These are phyloP conservation scores for Prunus mume DNA, from an alignment of 306 rosid genomes.

Conservation along the genomic window DNA sequence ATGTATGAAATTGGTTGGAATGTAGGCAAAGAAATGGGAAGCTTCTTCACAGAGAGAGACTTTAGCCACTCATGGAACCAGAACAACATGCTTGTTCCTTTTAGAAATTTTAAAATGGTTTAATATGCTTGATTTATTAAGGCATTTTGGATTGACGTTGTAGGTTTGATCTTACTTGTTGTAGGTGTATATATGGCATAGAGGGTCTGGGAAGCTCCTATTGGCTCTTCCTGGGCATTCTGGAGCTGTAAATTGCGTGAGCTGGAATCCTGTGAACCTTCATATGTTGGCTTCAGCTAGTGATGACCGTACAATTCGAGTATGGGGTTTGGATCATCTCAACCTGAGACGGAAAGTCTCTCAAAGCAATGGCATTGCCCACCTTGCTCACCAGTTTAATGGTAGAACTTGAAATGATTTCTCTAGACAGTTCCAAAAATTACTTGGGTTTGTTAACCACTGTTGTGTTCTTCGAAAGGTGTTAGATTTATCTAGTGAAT, in stretches of 20 bases:
- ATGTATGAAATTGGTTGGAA: background rate
- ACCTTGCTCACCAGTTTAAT: conserved; percentile 40
- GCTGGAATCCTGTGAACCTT: conserved; percentile 62
- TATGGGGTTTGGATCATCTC: conserved; percentile 60
- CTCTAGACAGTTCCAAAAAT: background rate
- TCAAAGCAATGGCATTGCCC: conserved; percentile 41
- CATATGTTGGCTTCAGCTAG: conserved; percentile 73
- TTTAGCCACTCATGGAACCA: no score
- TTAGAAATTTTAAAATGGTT: background rate
- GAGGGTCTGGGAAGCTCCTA: conserved; percentile 50
- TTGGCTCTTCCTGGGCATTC: conserved; percentile 62
- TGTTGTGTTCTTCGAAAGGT: background rate
- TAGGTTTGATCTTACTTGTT: conserved; percentile 5
- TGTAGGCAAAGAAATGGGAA: background rate
- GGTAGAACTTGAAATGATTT: conserved; percentile 41
- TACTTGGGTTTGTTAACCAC: background rate
- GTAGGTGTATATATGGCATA: conserved; percentile 67
- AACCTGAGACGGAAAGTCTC: conserved; percentile 35
- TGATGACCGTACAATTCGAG: conserved; percentile 68
- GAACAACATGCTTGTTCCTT: background rate
- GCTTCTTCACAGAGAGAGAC: background rate
- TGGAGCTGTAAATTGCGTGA: conserved; percentile 66
- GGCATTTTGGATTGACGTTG: background rate
- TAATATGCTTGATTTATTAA: background rate
- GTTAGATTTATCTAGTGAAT: background rate